A percentile compares a stretch with the other conserved stretches of the same genome.
phyloP scores from a whole-genome alignment of 108 stramenopile species.

The Aureococcus anophagefferens region DNA sequence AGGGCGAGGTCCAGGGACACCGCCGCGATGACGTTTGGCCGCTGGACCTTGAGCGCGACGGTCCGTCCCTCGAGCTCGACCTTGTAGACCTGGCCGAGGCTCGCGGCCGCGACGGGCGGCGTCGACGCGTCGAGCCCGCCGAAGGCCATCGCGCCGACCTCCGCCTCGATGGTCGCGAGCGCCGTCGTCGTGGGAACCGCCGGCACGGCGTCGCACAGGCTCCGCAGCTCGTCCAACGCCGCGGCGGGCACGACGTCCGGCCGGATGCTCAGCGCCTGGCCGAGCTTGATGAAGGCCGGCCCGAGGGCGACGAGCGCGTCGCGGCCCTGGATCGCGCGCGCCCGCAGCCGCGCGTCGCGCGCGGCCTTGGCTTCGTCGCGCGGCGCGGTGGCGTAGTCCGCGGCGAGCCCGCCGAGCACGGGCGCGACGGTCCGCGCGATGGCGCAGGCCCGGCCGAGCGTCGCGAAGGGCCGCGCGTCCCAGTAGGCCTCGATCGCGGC shows the following conservation, averaged over 20 bases:
- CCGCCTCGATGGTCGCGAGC: slow-evolving; percentile 47
- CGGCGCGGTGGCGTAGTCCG: slow-evolving; percentile 28
- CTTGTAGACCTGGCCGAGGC: slow-evolving; percentile 74
- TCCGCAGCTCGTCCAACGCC: slow-evolving; percentile 72
- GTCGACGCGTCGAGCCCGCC: slow-evolving; percentile 5
- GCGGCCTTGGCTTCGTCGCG: slow-evolving; percentile 5
- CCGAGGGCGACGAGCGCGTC: slow-evolving; percentile 68
- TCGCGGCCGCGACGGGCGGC: slow-evolving; percentile 66
- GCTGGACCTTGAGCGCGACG: slow-evolving; percentile 43
- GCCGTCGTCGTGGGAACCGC: slow-evolving; percentile 72
- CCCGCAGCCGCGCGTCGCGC: slow-evolving; percentile 1
- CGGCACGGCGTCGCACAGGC: slow-evolving; percentile 81
- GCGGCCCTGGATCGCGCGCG: slow-evolving; percentile 38
- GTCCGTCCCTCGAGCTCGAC: slow-evolving; percentile 23
- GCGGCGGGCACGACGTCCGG: slow-evolving; percentile 78
- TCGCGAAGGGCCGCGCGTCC: slow-evolving; percentile 55
- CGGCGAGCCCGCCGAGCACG: slow-evolving; percentile 25
- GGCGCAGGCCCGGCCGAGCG: slow-evolving; percentile 34
- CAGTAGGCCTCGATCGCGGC: slow-evolving; percentile 50
- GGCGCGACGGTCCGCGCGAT: slow-evolving; percentile 50
- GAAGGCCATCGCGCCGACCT: slow-evolving; percentile 36
- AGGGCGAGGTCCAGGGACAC: slow-evolving; percentile 72
- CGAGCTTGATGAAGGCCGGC: slow-evolving; percentile 84
- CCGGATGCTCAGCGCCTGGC: slow-evolving; percentile 77
- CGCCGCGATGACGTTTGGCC: slow-evolving; percentile 59